phyloP scores from a whole-genome alignment of 1,284 basidiomycete species.

The Ganoderma multipileum region DNA sequence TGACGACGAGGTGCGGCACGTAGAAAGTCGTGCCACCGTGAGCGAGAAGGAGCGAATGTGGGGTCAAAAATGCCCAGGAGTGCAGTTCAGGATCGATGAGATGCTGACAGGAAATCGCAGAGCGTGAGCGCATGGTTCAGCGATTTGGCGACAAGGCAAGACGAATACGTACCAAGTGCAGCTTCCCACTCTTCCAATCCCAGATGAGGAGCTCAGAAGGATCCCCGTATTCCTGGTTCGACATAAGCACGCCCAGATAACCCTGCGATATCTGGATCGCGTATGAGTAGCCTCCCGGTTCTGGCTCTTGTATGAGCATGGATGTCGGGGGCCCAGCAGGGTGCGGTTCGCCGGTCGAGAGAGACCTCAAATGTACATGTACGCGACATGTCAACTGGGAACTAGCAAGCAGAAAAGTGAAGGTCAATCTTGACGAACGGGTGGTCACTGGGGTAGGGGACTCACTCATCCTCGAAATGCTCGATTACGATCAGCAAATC shows the following conservation, averaged over 20 bases:
- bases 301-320: slow-evolving; percentile 41
- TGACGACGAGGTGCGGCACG: slow-evolving; percentile 36
- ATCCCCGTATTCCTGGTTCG: slow-evolving; percentile 31
- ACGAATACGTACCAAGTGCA: slow-evolving; percentile 46
- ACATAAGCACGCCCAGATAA: slow-evolving; percentile 55
- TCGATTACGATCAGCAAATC: slow-evolving; percentile 63
- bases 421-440: too few species aligned
- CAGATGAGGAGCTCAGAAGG: slow-evolving; percentile 58
- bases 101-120: slow-evolving; percentile 29
- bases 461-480: slow-evolving; percentile 37
- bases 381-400: slow-evolving; percentile 29
- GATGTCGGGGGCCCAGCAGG: slow-evolving; percentile 43
- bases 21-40: slow-evolving; percentile 17
- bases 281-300: slow-evolving; percentile 38
- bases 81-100: slow-evolving; percentile 43
- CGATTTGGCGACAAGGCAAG: not conserved
- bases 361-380: slow-evolving; percentile 50
- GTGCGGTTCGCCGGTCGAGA: slow-evolving; percentile 56
- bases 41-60: slow-evolving; percentile 34
- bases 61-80: slow-evolving; percentile 54
- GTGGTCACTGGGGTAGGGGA: not conserved
- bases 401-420: not conserved
- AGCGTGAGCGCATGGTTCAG: not conserved
- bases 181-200: slow-evolving; percentile 63
- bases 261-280: slow-evolving; percentile 57